Evolutionary conservation across 352 stramenopile species (phyloP).

Genomic region (Phytophthora capsici): DNA sequence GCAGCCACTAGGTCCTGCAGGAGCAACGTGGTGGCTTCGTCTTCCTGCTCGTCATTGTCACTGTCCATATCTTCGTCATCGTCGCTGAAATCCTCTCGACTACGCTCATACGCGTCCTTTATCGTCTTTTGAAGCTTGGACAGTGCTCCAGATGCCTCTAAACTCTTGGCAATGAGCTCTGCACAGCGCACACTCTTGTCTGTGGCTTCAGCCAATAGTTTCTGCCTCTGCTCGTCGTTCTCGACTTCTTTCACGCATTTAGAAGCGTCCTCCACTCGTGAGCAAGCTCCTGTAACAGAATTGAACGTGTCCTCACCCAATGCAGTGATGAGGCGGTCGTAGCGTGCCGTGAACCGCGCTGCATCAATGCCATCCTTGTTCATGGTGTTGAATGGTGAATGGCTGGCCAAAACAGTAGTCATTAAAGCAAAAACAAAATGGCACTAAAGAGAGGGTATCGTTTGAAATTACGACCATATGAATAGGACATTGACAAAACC

Average conservation of each 20-base stretch:
- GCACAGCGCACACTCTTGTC: slow-evolving; percentile 75
- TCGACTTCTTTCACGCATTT: slow-evolving; percentile 30
- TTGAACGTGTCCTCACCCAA: slow-evolving; percentile 70
- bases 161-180: slow-evolving; percentile 77
- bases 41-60: slow-evolving; percentile 44
- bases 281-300: slow-evolving; percentile 26
- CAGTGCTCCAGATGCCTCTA: slow-evolving; percentile 56
- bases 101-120: slow-evolving; percentile 27
- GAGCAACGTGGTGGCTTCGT: slow-evolving; percentile 53
- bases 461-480: too few species aligned
- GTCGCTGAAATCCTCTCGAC: slow-evolving; percentile 30
- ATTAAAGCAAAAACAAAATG: background rate
- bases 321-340: slow-evolving; percentile 65
- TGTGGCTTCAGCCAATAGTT: slow-evolving; percentile 48
- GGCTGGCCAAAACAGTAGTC: slow-evolving; percentile 14
- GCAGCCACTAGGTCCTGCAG: slow-evolving; percentile 67
- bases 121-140: slow-evolving; percentile 58
- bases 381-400: slow-evolving; percentile 28
- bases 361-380: slow-evolving; percentile 1
- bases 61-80: slow-evolving; percentile 49
- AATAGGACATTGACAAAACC: too few species aligned
- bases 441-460: slow-evolving; percentile 6
- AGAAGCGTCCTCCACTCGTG: slow-evolving; percentile 48
- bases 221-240: slow-evolving; percentile 37
- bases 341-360: slow-evolving; percentile 41